Conservation (phyloP, 495 filamentous ascomycete species). For the Aspergillus haitiensis region DNA sequence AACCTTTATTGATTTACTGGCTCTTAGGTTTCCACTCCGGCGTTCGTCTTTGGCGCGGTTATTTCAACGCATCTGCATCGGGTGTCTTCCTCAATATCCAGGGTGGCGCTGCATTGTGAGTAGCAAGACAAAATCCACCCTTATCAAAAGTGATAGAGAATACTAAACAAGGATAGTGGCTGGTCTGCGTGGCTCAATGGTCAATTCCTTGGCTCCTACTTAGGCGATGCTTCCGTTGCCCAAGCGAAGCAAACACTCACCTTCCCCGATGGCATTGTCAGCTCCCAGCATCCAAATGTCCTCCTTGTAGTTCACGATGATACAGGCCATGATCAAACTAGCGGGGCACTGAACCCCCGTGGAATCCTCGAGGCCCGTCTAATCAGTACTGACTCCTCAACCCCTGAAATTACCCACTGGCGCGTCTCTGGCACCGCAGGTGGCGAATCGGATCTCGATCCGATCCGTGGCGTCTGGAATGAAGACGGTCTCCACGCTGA, state of each 20-base stretch:
- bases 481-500: constrained; percentile 72
- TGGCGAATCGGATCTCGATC: constrained; percentile 66
- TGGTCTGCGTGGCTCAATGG: constrained; percentile 56
- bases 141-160: neutral
- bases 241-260: constrained; percentile 35
- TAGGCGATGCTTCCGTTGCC: constrained; percentile 49
- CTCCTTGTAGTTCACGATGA: constrained; percentile 73
- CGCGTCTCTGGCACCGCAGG: constrained; percentile 73
- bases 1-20: neutral
- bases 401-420: constrained; percentile 57
- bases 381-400: constrained; percentile 30
- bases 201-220: constrained; percentile 53
- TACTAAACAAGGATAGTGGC: constrained; percentile 35
- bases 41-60: constrained; percentile 65
- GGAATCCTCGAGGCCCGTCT: constrained; percentile 62
- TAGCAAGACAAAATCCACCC: neutral
- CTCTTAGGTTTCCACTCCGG: constrained; percentile 63
- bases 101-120: constrained; percentile 61
- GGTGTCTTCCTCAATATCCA: constrained; percentile 58
- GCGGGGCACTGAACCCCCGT: constrained; percentile 63
- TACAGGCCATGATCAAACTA: constrained; percentile 67
- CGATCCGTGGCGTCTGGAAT: constrained; percentile 67
- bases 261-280: constrained; percentile 49
- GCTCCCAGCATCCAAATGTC: constrained; percentile 48
- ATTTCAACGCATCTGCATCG: constrained; percentile 57